Percentiles rank a stretch among this genome's conserved stretches.
Conservation (phyloP, 805 yeast genomes). For the Schizosaccharomyces lindneri region DNA sequence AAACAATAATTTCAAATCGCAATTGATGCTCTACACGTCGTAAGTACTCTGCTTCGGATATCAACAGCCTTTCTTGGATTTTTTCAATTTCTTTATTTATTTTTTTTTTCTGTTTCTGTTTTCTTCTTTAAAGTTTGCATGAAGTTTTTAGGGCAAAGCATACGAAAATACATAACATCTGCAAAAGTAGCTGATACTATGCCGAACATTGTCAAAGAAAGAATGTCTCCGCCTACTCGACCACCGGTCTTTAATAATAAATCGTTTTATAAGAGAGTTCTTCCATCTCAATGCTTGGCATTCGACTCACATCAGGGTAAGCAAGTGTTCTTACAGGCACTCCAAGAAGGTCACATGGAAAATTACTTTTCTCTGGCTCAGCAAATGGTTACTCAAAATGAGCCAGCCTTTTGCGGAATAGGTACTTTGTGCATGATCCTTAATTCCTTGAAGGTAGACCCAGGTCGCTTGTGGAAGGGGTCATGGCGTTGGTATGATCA, state of each 20-base stretch:
- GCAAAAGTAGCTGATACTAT: too few species aligned
- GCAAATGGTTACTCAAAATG: slow-evolving; percentile 2
- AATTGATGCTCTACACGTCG: too few species aligned
- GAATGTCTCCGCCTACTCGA: too few species aligned
- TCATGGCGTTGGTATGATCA: slow-evolving; percentile 4
- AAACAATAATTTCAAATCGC: too few species aligned
- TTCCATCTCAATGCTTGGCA: not conserved
- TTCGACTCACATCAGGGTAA: slow-evolving; percentile 1
- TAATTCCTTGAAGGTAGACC: slow-evolving; percentile 1
- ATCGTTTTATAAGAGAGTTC: not conserved
- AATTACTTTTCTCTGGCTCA: slow-evolving; percentile 1
- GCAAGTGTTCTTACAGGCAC: not conserved
- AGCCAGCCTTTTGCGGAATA: slow-evolving; percentile 3
- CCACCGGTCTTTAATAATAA: not conserved
- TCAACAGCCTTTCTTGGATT: too few species aligned
- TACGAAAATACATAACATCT: too few species aligned
- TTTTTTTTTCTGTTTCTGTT: too few species aligned
- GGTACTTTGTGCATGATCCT: slow-evolving; percentile 3
- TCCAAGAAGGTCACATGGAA: slow-evolving; percentile 1
- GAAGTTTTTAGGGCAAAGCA: too few species aligned
- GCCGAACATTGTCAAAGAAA: too few species aligned
- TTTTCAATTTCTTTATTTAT: too few species aligned
- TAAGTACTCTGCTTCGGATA: too few species aligned
- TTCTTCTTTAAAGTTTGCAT: too few species aligned
- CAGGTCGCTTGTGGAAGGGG: slow-evolving; percentile 1